Evolutionary conservation across 2,329 filamentous ascomycete genomes (phyloP), one percentile per base, ranked within the genome.

Genomic region (Fusarium sp.): DNA sequence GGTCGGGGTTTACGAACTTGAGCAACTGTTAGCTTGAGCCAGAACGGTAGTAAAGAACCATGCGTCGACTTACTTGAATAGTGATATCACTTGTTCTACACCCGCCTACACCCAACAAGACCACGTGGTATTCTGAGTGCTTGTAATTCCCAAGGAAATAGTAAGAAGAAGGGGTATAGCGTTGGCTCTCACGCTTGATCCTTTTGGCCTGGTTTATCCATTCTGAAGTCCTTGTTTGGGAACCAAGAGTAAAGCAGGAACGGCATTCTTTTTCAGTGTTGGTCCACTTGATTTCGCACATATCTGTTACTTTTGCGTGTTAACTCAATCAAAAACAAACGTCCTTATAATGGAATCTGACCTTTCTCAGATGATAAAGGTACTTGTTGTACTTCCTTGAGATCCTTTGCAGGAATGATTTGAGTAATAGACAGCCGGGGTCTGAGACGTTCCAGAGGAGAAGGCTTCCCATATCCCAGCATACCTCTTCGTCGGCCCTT

Each of bases 351-450:
- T 24, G 10, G 5, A 5, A 2, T 39, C 2, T 13, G 7, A 39
- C 38, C 38, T 39, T 22, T 0, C 5, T 2, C 3, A 3, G 20
- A 13, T 39, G 12, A 22, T 22, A 2, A 1, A 8, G 0, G 12
- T 8, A 44, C 6, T 44, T 2, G n/a, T 2, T 17, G 14, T 24
- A 44, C n/a, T 24, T 17, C 0, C 1, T 17, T 11, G 0, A 44
- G 0, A 18, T 44, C 5, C 41, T 44, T 44, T 13, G 2, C 42
- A 13, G 15, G 15, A 24, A 44, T 44, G 7, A 44, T 44, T 18
- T 4, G 2, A 13, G 0, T 13, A 12, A 44, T 3, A 0, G 15
- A 24, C 1, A 44, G 11, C n/a, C 17, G 42, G 17, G 10, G 0
- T 24, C 3, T 24, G 2, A 4, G 42, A 3, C 2, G 2, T 4